Base-by-base conservation (phyloP, 345 rosid species). In the Heritiera fomes region DNA sequence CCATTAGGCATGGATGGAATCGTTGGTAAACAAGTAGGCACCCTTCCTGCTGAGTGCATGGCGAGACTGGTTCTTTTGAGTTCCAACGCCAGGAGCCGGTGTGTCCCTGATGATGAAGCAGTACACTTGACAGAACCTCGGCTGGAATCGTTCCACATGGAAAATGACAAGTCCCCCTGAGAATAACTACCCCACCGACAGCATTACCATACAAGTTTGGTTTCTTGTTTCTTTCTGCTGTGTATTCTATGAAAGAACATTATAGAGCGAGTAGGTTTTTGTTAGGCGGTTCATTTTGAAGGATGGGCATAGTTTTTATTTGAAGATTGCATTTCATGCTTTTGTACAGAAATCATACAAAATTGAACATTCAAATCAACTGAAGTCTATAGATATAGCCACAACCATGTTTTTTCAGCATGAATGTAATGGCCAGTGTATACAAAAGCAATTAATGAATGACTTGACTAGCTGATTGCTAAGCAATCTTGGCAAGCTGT, bases 91-190 rank as follows among this genome's bases (percentile, higher is more conserved):
- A 85, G 88, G 75, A 89, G 91, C 70, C 73, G 55, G 30, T 85
- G 49, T 77, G 82, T 82, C 75, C 84, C 78, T 0, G 97, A 91
- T 58, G 94, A 92, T 18, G 99, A 96, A 78, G 34, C 84, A 30
- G 94, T 96, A 65, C 98, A 96, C 87, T 75, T 96, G 72, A 89
- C 89, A 18, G 97, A 94, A 85, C 99, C 99, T 45, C 91, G 97
- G 62, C 87, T 92, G 30, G 98, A 96, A 78, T 91, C 98, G 17
- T 96, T 96, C 79, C 78, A 87, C 82, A 12, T 92, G 82, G 88
- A 73, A 59, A 89, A 83, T 74, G 47, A 79, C 13, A 85, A 85
- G 78, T 86, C 88, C 59, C 84, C 89, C 56, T 82, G 82, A 87
- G 60, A 81, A 82, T 78, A 82, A 77, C 61, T 80, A 77, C 38